Evolutionary conservation across 1,139 yeast genomes (phyloP).

Genomic region (Candida tetrigidarum): DNA sequence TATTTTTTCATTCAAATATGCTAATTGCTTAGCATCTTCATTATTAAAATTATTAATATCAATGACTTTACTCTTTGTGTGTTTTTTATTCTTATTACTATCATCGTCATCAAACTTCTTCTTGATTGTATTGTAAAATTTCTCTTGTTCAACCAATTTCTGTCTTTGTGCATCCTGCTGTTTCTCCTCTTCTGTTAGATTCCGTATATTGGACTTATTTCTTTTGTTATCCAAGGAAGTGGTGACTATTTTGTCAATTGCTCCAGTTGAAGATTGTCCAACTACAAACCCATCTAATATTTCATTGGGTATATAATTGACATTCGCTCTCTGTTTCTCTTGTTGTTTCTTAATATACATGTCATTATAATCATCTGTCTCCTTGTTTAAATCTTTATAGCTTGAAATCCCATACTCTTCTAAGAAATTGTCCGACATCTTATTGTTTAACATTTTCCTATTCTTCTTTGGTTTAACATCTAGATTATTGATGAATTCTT

Average conservation of each 20-base stretch:
- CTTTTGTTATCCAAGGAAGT: too few species aligned
- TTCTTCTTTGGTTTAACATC: constrained; percentile 24
- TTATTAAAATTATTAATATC: constrained; percentile 41
- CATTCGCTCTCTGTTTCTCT: constrained; percentile 17
- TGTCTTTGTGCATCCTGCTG: constrained; percentile 28
- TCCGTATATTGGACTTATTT: constrained; percentile 18
- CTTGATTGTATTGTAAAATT: constrained; percentile 34
- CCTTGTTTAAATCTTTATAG: constrained; percentile 31
- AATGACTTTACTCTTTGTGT: constrained; percentile 27
- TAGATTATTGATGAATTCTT: constrained; percentile 31
- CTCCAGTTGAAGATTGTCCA: constrained; percentile 26
- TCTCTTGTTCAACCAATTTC: constrained; percentile 29
- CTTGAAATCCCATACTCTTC: constrained; percentile 46
- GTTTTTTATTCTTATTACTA: constrained; percentile 11
- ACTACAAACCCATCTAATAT: constrained; percentile 39
- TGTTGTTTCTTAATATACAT: constrained; percentile 23
- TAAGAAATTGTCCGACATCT: constrained; percentile 37
- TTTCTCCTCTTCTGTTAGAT: constrained; percentile 32
- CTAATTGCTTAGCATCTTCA: constrained; percentile 28
- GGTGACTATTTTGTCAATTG: constrained; percentile 16
- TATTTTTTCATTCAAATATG: constrained; percentile 31
- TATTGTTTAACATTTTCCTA: constrained; percentile 35
- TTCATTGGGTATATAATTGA: constrained; percentile 3
- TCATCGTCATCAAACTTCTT: constrained; percentile 26
- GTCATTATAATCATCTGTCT: constrained; percentile 35